Evolutionary conservation across 805 yeast genomes (phyloP).

Genomic region (Yamadazyma laniorum): DNA sequence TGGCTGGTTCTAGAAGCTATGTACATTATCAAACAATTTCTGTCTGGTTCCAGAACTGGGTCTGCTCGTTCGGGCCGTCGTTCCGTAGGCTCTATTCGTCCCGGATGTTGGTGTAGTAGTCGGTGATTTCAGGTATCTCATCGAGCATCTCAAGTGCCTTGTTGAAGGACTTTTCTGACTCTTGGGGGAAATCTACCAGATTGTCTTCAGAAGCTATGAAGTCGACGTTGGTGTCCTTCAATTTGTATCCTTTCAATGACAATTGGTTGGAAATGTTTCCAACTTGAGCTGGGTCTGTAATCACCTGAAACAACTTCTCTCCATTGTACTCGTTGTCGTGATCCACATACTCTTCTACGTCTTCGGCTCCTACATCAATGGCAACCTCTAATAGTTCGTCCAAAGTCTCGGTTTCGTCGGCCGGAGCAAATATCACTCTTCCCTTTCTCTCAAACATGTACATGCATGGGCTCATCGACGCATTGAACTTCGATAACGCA

Average conservation of each 20-base stretch:
- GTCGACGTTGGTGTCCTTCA: conserved; percentile 70
- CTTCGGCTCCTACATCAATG: conserved; percentile 78
- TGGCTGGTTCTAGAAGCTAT: too few species aligned
- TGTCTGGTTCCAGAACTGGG: too few species aligned
- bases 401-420: conserved; percentile 34
- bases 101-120: conserved; percentile 67
- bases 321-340: conserved; percentile 41
- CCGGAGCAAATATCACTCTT: conserved; percentile 51
- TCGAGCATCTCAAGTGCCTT: conserved; percentile 64
- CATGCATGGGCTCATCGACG: conserved; percentile 71
- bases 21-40: too few species aligned
- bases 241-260: conserved; percentile 50
- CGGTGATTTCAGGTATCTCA: conserved; percentile 81
- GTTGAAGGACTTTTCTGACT: conserved; percentile 47
- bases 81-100: too few species aligned
- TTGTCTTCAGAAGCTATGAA: conserved; percentile 65
- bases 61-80: too few species aligned
- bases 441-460: conserved; percentile 82
- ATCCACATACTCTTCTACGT: conserved; percentile 56
- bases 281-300: conserved; percentile 64
- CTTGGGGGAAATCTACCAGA: conserved; percentile 53
- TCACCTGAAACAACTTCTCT: conserved; percentile 39
- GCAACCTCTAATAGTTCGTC: conserved; percentile 75
- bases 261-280: conserved; percentile 59
- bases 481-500: conserved; percentile 67